phyloP scores from a whole-genome alignment of 2,329 filamentous ascomycete species.

The Aspergillus sp. region DNA sequence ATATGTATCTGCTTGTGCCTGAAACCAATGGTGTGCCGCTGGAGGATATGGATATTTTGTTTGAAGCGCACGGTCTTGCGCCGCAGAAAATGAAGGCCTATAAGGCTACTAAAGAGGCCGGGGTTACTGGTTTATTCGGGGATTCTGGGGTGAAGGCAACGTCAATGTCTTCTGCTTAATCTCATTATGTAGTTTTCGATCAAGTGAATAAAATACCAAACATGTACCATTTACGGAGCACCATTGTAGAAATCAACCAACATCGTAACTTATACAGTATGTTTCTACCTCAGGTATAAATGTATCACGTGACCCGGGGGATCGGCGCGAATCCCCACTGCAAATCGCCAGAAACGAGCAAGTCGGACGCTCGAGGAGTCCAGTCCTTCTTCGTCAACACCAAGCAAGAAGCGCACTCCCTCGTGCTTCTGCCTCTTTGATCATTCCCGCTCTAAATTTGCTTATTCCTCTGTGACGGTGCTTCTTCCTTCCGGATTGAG shows the following conservation, averaged over 20 bases:
- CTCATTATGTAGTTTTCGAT: not conserved
- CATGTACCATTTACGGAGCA: not conserved
- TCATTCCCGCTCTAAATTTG: not conserved
- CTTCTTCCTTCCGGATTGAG: not conserved
- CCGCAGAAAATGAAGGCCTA: not conserved
- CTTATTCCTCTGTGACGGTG: not conserved
- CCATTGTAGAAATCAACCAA: not conserved
- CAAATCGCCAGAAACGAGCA: not conserved
- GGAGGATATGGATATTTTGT: not conserved
- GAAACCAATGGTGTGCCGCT: not conserved
- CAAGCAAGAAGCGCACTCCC: not conserved
- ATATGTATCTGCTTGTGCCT: not conserved
- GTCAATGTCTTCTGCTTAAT: not conserved
- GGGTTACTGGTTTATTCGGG: not conserved
- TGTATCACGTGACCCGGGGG: conserved; percentile 5
- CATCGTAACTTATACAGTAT: not conserved
- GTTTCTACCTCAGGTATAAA: not conserved
- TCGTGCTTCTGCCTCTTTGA: not conserved
- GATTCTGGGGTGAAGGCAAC: not conserved
- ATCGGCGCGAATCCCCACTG: conserved; percentile 2
- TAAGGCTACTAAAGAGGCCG: not conserved
- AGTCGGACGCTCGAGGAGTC: not conserved
- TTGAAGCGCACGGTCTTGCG: not conserved
- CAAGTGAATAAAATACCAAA: not conserved
- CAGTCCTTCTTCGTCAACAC: not conserved